A percentile compares a stretch with the other conserved stretches of the same genome.
These are phyloP conservation scores for Coemansia sp. DNA, from an alignment of 192 early-diverging fungal genomes.

Conservation along the genomic window DNA sequence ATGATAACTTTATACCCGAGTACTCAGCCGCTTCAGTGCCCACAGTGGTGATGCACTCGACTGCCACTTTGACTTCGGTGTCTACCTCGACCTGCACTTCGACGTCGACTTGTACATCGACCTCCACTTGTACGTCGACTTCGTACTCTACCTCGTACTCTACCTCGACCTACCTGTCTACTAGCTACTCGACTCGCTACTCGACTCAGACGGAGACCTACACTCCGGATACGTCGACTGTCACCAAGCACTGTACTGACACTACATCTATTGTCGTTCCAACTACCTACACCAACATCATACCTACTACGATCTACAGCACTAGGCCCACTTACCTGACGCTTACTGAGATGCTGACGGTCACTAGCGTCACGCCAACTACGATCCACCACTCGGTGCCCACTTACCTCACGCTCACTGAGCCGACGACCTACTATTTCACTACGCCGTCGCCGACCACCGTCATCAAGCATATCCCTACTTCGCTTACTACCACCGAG, in stretches of 20 bases:
- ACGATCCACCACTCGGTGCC: slow-evolving; percentile 41
- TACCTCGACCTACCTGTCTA: not conserved
- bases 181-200: slow-evolving; percentile 30
- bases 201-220: slow-evolving; percentile 36
- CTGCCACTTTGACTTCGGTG: not conserved
- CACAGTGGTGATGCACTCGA: not conserved
- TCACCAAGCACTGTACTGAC: slow-evolving; percentile 31
- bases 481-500: slow-evolving; percentile 31
- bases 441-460: slow-evolving; percentile 28
- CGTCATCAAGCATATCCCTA: slow-evolving; percentile 26
- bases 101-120: slow-evolving; percentile 13
- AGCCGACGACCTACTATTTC: slow-evolving; percentile 18
- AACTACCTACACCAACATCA: slow-evolving; percentile 23
- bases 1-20: slow-evolving; percentile 1
- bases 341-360: slow-evolving; percentile 30
- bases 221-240: slow-evolving; percentile 23
- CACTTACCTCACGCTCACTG: slow-evolving; percentile 41
- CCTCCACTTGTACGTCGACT: slow-evolving; percentile 31
- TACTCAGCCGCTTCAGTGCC: not conserved
- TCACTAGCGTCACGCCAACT: slow-evolving; percentile 31
- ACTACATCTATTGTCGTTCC: slow-evolving; percentile 29
- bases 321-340: slow-evolving; percentile 40
- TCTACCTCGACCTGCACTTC: slow-evolving; percentile 29
- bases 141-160: not conserved
- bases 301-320: slow-evolving; percentile 24